A percentile compares a stretch with the other conserved stretches of the same genome.
Conservation (phyloP, 371 early-diverging fungal species). For the Haplosporangium sp. region DNA sequence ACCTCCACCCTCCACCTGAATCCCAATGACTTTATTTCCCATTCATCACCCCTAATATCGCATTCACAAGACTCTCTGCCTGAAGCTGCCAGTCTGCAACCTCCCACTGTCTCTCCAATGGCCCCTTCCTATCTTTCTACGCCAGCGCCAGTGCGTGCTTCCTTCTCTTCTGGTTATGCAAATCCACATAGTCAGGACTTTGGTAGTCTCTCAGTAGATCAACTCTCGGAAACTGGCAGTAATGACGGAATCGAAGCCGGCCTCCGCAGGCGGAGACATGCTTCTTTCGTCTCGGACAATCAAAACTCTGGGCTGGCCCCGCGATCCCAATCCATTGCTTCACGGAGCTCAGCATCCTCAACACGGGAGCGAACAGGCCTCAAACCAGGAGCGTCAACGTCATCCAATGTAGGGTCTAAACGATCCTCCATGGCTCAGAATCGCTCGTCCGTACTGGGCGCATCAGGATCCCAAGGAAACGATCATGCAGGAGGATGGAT, state of each 20-base stretch:
- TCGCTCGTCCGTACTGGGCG: slow-evolving; percentile 32
- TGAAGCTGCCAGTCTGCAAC: background rate
- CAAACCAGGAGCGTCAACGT: slow-evolving; percentile 16
- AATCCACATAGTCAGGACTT: slow-evolving; percentile 11
- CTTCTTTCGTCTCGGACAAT: slow-evolving; percentile 20
- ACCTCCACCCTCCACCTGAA: background rate
- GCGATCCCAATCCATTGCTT: slow-evolving; percentile 18
- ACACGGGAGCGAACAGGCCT: slow-evolving; percentile 4
- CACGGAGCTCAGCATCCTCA: slow-evolving; percentile 40
- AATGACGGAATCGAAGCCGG: slow-evolving; percentile 7
- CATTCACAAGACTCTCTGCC: no score
- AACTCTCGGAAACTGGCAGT: background rate
- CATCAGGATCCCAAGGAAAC: slow-evolving; percentile 1
- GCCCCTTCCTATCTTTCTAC: background rate
- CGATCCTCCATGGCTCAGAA: slow-evolving; percentile 23
- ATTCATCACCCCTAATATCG: no score
- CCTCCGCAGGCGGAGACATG: slow-evolving; percentile 49
- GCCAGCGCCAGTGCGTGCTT: background rate
- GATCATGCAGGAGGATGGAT: slow-evolving; percentile 41
- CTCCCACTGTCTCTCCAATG: slow-evolving; percentile 15
- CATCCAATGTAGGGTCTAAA: slow-evolving; percentile 17
- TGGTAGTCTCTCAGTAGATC: slow-evolving; percentile 11
- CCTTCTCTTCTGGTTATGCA: slow-evolving; percentile 8
- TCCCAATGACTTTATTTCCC: no score
- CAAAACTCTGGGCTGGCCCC: slow-evolving; percentile 2